phyloP scores from a whole-genome alignment of 2,329 filamentous ascomycete genomes.

The Monosporascus sp. region DNA sequence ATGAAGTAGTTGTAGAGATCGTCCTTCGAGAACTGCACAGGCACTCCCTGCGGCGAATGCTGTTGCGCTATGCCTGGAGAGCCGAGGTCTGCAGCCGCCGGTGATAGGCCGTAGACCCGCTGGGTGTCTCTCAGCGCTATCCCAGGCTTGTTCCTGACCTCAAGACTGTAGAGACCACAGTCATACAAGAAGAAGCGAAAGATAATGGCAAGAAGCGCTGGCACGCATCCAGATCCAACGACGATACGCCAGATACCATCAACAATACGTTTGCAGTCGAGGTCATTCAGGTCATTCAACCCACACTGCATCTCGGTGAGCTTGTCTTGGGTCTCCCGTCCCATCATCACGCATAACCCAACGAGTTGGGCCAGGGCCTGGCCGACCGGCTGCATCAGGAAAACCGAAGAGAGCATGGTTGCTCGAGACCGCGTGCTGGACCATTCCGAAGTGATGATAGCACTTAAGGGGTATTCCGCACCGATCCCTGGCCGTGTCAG shows the following conservation, averaged over 20 bases:
- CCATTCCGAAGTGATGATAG: constrained; percentile 64
- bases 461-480: constrained; percentile 56
- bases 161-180: constrained; percentile 59
- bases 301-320: constrained; percentile 43
- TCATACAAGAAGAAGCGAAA: constrained; percentile 65
- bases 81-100: constrained; percentile 28
- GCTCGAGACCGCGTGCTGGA: constrained; percentile 57
- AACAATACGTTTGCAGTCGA: constrained; percentile 41
- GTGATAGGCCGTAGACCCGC: constrained; percentile 42
- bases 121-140: constrained; percentile 56
- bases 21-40: constrained; percentile 42
- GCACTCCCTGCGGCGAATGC: constrained; percentile 27
- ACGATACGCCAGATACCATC: constrained; percentile 65
- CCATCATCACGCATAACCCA: constrained; percentile 47
- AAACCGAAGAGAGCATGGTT: constrained; percentile 64
- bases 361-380: constrained; percentile 61
- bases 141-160: constrained; percentile 57
- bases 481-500: neutral
- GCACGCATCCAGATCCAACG: constrained; percentile 59
- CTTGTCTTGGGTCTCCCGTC: constrained; percentile 32
- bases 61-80: constrained; percentile 21
- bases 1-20: constrained; percentile 49
- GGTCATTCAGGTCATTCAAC: constrained; percentile 37
- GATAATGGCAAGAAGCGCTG: constrained; percentile 57
- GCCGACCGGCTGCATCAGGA: constrained; percentile 64